A percentile compares a stretch with the other conserved stretches of the same genome.
Conservation (phyloP, 352 stramenopile genomes). For the Globisporangium lucens region DNA sequence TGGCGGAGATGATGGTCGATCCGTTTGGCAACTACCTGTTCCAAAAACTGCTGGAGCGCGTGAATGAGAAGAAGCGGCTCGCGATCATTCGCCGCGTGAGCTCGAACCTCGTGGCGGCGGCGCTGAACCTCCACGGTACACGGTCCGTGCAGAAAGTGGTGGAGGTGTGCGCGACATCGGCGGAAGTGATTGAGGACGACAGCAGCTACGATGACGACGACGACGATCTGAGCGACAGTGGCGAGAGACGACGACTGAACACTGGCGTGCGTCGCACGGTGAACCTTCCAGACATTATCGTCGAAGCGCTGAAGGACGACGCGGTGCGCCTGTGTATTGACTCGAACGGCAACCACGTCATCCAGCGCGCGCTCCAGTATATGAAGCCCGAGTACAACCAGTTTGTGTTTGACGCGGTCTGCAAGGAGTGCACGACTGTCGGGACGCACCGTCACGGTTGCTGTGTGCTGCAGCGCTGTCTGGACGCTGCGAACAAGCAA, state of each 20-base stretch:
- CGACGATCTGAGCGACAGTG: conserved; percentile 13
- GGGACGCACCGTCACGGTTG: conserved; percentile 96
- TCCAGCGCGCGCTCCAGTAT: conserved; percentile 95
- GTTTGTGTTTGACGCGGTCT: conserved; percentile 98
- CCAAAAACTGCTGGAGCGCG: conserved; percentile 97
- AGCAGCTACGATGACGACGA: conserved; percentile 38
- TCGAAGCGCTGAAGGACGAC: conserved; percentile 91
- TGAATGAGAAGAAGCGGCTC: conserved; percentile 87
- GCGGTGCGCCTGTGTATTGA: conserved; percentile 96
- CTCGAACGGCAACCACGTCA: conserved; percentile 98
- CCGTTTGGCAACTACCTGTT: conserved; percentile 99
- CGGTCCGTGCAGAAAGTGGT: conserved; percentile 98
- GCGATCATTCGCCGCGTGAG: conserved; percentile 93
- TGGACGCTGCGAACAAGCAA: conserved; percentile 89
- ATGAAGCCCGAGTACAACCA: conserved; percentile 93
- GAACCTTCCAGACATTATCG: conserved; percentile 90
- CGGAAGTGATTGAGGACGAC: conserved; percentile 57
- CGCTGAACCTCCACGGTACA: conserved; percentile 97
- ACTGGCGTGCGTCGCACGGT: conserved; percentile 21
- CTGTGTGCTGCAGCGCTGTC: conserved; percentile 96
- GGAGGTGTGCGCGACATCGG: conserved; percentile 90
- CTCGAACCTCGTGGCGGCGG: conserved; percentile 92
- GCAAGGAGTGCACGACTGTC: conserved; percentile 93
- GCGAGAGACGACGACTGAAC: conserved; percentile 15
- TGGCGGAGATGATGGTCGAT: conserved; percentile 98